Base-by-base conservation (phyloP, 1,284 basidiomycete species). In the Sphagnurus paluster region DNA sequence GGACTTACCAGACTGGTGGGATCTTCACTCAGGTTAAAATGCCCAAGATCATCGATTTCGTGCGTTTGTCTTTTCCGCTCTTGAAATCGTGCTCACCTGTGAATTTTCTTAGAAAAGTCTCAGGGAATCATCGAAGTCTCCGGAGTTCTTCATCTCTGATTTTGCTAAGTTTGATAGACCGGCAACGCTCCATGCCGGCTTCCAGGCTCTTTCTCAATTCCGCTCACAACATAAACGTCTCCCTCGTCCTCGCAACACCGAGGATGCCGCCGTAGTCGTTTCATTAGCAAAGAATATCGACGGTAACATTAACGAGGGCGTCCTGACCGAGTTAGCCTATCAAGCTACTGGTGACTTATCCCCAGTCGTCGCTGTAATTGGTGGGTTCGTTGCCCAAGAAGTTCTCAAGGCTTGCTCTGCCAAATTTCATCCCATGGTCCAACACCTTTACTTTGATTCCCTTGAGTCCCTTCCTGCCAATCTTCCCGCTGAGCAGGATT, bases 1-100 rank as follows among this genome's bases (percentile, higher is more conserved):
- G 87, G 42, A 77, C 84, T 38, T 99, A 99, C 74, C 84, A 87
- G 61, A 71, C 82, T 24, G 97, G 95, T 24, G 97, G 97, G 40
- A 89, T 96, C 56, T 99, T 99, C 66, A 95, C 92, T 13, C 97
- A 99, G 70, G 93, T 99, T 61, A 99, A 99, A 76, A 95, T 97
- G 93, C 97, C 97, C 17, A 98, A 97, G 74, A 80, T 93, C 50
- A 75, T 99, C 45, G 82, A 92, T 65, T 98, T 97, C 60, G 93
- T 96, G 58, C 61, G 90, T 75, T 17, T 39, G 2, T 39, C 39
- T 16, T 42, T 19, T 39, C 42, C 35, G n/a, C 19, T 39, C 21
- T 29, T 5, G 21, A 21, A 39, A 28, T n/a, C 6, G 23, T 35
- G 6, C 33, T 16, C 4, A 26, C 25, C 20, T n/a, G 20, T 37